These are phyloP conservation scores for Volvox carteri DNA, from an alignment of 163 green algal genomes.

Conservation along the genomic window DNA sequence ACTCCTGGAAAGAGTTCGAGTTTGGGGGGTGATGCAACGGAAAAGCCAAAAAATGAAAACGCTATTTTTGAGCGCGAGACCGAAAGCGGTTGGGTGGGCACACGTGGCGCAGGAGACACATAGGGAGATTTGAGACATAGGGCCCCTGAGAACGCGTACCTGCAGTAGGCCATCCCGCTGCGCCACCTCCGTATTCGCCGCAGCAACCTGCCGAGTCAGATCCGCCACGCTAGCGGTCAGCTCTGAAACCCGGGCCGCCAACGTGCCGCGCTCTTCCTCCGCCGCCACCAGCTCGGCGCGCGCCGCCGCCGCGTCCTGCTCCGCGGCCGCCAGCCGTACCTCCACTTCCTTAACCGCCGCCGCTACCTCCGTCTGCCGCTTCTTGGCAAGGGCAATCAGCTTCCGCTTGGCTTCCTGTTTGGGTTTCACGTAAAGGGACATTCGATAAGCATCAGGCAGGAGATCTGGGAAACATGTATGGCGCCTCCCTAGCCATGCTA, in stretches of 20 bases:
- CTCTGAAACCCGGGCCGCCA: slow-evolving; percentile 37
- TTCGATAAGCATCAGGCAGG: too few relatives aligned
- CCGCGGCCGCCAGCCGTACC: slow-evolving; percentile 37
- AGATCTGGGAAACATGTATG: too few relatives aligned
- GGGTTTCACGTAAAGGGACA: too few relatives aligned
- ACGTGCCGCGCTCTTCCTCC: neutral
- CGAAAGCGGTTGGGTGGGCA: too few relatives aligned
- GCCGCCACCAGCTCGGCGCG: slow-evolving; percentile 30
- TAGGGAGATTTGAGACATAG: too few relatives aligned
- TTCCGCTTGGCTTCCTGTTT: slow-evolving; percentile 56
- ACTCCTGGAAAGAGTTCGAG: too few relatives aligned
- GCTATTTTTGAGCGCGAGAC: too few relatives aligned
- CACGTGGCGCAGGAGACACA: too few relatives aligned
- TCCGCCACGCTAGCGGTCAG: slow-evolving; percentile 35
- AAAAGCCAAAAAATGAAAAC: too few relatives aligned
- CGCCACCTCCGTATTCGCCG: neutral
- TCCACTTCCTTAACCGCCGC: slow-evolving; percentile 45
- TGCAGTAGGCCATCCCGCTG: slow-evolving; percentile 41
- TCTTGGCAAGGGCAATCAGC: slow-evolving; percentile 61
- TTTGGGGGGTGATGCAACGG: too few relatives aligned
- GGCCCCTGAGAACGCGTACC: too few relatives aligned
- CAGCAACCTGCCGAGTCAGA: slow-evolving; percentile 25
- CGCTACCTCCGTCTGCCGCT: slow-evolving; percentile 55
- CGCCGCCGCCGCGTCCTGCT: slow-evolving; percentile 49
- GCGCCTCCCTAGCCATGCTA: too few relatives aligned